Conservation (phyloP, 352 stramenopile genomes). For the Phytophthora vignae region DNA sequence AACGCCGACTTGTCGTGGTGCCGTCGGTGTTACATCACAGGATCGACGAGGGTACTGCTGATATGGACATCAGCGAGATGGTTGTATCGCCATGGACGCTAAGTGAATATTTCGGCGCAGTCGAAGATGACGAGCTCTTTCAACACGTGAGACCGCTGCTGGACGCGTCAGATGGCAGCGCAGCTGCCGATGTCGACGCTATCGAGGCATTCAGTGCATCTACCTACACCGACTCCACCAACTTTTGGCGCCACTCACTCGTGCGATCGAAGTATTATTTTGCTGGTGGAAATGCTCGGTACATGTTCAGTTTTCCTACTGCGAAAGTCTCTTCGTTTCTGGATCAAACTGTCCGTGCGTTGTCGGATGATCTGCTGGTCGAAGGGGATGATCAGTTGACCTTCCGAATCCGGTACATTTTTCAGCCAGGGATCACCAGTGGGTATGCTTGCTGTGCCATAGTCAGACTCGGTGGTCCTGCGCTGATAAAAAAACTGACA, state of each 20-base stretch:
- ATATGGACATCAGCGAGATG: constrained; percentile 1
- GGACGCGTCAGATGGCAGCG: constrained; percentile 8
- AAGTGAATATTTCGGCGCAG: constrained; percentile 10
- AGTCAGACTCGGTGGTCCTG: neutral
- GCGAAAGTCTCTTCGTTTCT: neutral
- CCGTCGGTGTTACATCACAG: neutral
- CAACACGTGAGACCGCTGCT: neutral
- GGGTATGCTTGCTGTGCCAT: constrained; percentile 4
- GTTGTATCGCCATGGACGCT: constrained; percentile 12
- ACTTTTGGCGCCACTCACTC: neutral
- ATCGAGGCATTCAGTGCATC: constrained; percentile 7
- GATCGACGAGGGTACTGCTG: neutral
- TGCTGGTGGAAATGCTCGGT: constrained; percentile 19
- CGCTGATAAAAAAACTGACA: neutral
- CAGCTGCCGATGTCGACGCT: neutral
- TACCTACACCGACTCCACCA: neutral
- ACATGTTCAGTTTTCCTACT: constrained; percentile 18
- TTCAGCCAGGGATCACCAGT: neutral
- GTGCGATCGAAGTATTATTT: constrained; percentile 19
- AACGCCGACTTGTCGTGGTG: constrained; percentile 9
- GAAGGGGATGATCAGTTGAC: neutral
- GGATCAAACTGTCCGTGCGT: neutral
- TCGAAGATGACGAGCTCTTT: constrained; percentile 15
- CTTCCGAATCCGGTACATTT: neutral
- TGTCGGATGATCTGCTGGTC: neutral